phyloP scores from a whole-genome alignment of 257 asterid genomes.

The Solanum bukasovii region DNA sequence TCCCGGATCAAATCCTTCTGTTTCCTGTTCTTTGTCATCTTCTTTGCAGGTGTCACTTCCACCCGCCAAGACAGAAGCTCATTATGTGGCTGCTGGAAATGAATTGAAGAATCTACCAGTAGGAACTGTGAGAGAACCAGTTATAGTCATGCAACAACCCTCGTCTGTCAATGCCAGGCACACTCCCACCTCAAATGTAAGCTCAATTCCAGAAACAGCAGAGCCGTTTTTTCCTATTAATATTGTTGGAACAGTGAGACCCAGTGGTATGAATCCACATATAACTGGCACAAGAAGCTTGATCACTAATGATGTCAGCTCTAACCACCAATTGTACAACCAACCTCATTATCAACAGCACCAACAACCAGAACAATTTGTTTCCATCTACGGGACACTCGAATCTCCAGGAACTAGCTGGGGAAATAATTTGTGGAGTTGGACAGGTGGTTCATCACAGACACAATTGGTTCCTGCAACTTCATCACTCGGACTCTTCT shows the following conservation, averaged over 20 bases:
- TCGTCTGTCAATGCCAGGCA: slow-evolving; percentile 25
- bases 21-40: slow-evolving; percentile 29
- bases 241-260: slow-evolving; percentile 20
- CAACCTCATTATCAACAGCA: slow-evolving; percentile 36
- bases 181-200: slow-evolving; percentile 23
- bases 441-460: slow-evolving; percentile 29
- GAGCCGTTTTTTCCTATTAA: slow-evolving; percentile 26
- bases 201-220: slow-evolving; percentile 37
- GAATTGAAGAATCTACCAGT: slow-evolving; percentile 52
- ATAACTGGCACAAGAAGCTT: slow-evolving; percentile 28
- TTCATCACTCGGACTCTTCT: slow-evolving; percentile 56
- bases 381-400: slow-evolving; percentile 22
- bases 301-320: slow-evolving; percentile 11
- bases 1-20: slow-evolving; percentile 30
- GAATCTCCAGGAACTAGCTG: slow-evolving; percentile 22
- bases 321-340: slow-evolving; percentile 30
- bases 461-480: slow-evolving; percentile 38
- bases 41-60: slow-evolving; percentile 39
- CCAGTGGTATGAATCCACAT: slow-evolving; percentile 28
- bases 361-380: slow-evolving; percentile 19
- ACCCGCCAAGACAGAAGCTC: slow-evolving; percentile 32
- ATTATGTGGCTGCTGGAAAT: slow-evolving; percentile 22
- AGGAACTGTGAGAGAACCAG: slow-evolving; percentile 61
- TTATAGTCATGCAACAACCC: slow-evolving; percentile 48
- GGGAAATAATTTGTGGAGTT: slow-evolving; percentile 26